Percentiles rank a stretch among this genome's conserved stretches.
These are phyloP conservation scores for Sclerotinia sclerotiorum DNA, from an alignment of 2,329 filamentous ascomycete genomes.

Conservation along the genomic window DNA sequence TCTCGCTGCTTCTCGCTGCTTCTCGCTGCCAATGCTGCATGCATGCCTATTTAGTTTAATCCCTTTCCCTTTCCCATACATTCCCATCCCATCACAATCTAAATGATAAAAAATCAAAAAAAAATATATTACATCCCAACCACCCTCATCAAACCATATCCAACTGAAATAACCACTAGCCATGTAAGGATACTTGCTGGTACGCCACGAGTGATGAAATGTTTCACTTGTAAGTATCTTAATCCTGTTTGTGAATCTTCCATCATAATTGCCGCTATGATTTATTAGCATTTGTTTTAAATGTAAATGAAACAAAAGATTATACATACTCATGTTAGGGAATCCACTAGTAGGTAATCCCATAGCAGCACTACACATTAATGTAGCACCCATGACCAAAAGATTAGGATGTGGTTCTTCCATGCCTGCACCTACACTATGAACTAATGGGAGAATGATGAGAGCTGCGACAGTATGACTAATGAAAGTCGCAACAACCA, in stretches of 20 bases:
- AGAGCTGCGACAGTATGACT: constrained; percentile 94
- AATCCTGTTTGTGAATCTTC: constrained; percentile 89
- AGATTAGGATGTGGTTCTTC: constrained; percentile 88
- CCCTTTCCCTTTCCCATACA: not conserved
- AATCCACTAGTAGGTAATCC: constrained; percentile 93
- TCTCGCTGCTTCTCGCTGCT: no score
- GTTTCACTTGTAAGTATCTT: constrained; percentile 85
- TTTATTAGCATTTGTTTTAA: constrained; percentile 26
- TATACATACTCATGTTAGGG: constrained; percentile 94
- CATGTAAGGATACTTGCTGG: constrained; percentile 83
- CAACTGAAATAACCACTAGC: constrained; percentile 79
- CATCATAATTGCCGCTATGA: constrained; percentile 93
- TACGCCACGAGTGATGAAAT: constrained; percentile 92
- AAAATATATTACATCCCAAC: constrained; percentile 31
- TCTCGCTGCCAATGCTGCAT: constrained; percentile 4
- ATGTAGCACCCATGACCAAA: constrained; percentile 87
- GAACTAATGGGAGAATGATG: constrained; percentile 89
- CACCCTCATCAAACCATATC: constrained; percentile 81
- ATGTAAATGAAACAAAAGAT: not conserved
- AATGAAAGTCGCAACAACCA: constrained; percentile 96
- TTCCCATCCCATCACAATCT: not conserved
- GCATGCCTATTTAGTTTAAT: not conserved
- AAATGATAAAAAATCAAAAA: not conserved
- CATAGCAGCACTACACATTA: constrained; percentile 99
- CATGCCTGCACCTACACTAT: constrained; percentile 82